Percentiles rank a stretch among this genome's conserved stretches.
Conservation (phyloP, 192 early-diverging fungal genomes). For the Piromyces sp. region DNA sequence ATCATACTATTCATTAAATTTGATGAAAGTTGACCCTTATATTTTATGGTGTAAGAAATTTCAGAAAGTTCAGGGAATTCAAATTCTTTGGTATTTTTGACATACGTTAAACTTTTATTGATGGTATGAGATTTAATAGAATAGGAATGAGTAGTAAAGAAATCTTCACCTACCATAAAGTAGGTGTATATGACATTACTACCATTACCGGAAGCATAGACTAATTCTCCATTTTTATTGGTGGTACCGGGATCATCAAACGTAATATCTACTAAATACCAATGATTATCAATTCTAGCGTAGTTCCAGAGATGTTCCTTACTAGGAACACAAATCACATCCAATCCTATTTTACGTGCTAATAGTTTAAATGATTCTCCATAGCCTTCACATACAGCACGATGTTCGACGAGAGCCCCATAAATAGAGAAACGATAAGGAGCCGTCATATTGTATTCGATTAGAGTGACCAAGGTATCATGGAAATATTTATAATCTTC, state of each 20-base stretch:
- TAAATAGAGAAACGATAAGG: background rate
- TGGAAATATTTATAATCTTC: background rate
- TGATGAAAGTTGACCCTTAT: background rate
- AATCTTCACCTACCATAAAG: background rate
- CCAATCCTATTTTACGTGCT: background rate
- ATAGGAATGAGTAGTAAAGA: background rate
- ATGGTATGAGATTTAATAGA: background rate
- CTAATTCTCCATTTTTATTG: background rate
- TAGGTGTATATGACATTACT: background rate
- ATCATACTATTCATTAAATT: background rate
- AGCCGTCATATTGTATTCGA: background rate
- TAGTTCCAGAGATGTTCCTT: background rate
- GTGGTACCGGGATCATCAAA: background rate
- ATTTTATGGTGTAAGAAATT: background rate
- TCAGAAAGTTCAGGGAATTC: background rate
- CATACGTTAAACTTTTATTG: background rate
- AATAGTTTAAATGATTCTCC: background rate
- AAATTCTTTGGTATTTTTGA: background rate
- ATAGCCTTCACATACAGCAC: background rate
- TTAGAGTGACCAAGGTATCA: background rate
- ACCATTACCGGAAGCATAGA: background rate
- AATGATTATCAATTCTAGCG: background rate
- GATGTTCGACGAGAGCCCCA: background rate
- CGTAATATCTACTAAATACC: background rate
- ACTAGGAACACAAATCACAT: background rate